phyloP scores from a whole-genome alignment of 169 alveolate genomes.

The Eimeria zaria region DNA sequence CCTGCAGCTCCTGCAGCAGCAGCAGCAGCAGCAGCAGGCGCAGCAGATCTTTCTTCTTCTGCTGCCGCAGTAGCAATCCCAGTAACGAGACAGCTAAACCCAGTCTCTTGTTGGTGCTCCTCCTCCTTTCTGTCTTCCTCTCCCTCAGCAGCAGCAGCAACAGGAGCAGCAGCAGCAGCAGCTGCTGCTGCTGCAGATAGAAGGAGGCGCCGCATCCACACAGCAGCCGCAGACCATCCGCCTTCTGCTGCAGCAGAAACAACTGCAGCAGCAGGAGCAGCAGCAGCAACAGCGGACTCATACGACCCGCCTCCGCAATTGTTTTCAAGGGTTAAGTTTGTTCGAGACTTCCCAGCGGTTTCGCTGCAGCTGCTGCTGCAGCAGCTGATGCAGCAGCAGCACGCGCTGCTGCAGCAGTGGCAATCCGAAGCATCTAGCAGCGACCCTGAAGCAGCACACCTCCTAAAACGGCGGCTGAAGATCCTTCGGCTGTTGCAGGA shows the following conservation, averaged over 20 bases:
- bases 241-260: background rate
- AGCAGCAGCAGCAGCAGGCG: background rate
- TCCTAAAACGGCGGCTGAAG: background rate
- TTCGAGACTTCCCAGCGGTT: background rate
- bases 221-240: background rate
- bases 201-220: background rate
- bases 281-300: conserved; percentile 17
- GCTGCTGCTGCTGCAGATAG: background rate
- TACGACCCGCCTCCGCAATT: background rate
- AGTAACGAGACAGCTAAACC: background rate
- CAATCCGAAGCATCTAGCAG: conserved; percentile 3
- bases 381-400: conserved; percentile 48
- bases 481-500: background rate
- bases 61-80: background rate
- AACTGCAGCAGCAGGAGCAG: background rate
- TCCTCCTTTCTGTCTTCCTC: background rate
- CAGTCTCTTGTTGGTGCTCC: background rate
- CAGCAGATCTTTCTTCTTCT: background rate
- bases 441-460: conserved; percentile 2
- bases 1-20: too few relatives aligned
- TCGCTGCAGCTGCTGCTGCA: conserved; percentile 25
- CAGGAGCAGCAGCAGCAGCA: background rate
- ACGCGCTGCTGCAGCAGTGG: conserved; percentile 27
- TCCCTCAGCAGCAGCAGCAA: background rate
- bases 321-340: conserved; percentile 6